These are phyloP conservation scores for Beauveria australis DNA, from an alignment of 2,329 filamentous ascomycete genomes.

Conservation along the genomic window DNA sequence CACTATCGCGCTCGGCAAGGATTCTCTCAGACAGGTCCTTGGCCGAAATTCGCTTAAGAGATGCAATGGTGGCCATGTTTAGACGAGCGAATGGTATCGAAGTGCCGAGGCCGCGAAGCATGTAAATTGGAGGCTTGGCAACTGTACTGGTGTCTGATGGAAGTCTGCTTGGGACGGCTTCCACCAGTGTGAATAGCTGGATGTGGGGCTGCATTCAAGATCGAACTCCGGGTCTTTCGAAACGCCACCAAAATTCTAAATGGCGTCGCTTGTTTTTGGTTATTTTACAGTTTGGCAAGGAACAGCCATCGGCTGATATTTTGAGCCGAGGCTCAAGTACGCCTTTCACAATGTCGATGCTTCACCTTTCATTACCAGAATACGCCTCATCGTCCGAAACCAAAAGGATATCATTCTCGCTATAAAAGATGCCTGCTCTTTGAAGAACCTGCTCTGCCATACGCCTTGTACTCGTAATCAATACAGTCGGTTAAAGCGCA, in stretches of 20 bases:
- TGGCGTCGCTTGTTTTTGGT: no score
- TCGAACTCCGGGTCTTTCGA: no score
- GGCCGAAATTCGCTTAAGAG: slow-evolving; percentile 52
- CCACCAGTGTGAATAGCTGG: neutral
- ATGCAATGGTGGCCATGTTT: neutral
- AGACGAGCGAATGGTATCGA: neutral
- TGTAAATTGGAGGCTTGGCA: neutral
- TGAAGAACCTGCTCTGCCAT: neutral
- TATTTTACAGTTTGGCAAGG: no score
- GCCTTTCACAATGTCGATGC: neutral
- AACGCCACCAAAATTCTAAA: no score
- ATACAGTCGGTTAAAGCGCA: neutral
- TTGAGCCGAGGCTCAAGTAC: no score
- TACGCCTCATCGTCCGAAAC: neutral
- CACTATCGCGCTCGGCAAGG: slow-evolving; percentile 36
- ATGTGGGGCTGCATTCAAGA: no score
- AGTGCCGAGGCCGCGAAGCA: neutral
- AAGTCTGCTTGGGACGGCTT: neutral
- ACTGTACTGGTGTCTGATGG: neutral
- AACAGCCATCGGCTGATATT: no score
- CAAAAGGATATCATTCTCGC: slow-evolving; percentile 11
- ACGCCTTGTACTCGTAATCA: neutral
- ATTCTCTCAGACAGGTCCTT: slow-evolving; percentile 60
- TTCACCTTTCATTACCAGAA: neutral
- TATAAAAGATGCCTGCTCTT: slow-evolving; percentile 2